Evolutionary conservation across 2,329 filamentous ascomycete genomes (phyloP).

Genomic region (Neofusicoccum kwambonambiense): DNA sequence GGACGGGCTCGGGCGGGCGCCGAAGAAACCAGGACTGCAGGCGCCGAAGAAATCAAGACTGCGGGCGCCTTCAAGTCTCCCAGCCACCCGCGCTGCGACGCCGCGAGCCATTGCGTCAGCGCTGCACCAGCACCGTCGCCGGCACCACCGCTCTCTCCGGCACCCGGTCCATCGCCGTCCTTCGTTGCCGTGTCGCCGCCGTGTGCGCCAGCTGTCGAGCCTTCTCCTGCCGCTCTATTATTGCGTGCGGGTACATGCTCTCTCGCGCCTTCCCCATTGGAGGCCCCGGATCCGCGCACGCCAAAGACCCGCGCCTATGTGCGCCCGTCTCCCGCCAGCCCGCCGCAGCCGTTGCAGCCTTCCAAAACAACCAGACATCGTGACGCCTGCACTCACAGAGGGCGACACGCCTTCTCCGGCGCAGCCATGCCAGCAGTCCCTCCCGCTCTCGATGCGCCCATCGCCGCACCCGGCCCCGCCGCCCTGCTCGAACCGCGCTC

Average conservation of each 20-base stretch:
- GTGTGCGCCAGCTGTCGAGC: not conserved
- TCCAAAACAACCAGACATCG: not conserved
- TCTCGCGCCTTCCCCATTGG: not conserved
- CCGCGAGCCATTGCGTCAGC: slow-evolving; percentile 7
- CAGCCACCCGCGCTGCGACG: not conserved
- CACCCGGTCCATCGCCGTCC: not conserved
- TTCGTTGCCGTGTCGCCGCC: too few species aligned
- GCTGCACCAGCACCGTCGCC: not conserved
- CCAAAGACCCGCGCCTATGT: not conserved
- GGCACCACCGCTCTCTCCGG: not conserved
- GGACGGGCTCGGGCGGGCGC: not conserved
- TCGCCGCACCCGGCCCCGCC: not conserved
- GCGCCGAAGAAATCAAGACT: not conserved
- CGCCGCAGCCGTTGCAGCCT: not conserved
- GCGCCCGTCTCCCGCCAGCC: not conserved
- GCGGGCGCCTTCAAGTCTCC: not conserved
- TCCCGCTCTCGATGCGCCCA: not conserved
- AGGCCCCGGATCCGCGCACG: not conserved
- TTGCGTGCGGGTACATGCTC: too few species aligned
- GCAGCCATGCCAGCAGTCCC: slow-evolving; percentile 8
- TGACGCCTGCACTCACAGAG: not conserved
- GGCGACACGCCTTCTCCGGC: not conserved
- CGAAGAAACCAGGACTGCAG: not conserved
- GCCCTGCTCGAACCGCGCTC: not conserved
- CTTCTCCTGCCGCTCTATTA: too few species aligned